Conservation (phyloP, 1,284 basidiomycete genomes). For the Grifola frondosa region DNA sequence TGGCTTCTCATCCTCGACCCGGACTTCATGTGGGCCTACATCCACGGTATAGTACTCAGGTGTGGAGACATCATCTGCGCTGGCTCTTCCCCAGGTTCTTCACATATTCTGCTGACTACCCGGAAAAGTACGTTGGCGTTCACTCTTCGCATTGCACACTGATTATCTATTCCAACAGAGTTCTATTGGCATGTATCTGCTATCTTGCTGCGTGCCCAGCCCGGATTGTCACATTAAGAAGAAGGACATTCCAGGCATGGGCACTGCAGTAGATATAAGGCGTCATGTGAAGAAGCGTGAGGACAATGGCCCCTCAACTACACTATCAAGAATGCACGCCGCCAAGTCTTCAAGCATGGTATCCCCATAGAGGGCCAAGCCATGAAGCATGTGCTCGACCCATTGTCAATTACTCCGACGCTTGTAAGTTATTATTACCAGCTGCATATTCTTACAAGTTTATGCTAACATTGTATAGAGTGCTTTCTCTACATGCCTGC, state of each 20-base stretch:
- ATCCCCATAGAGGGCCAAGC: not conserved
- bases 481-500: conserved; percentile 36
- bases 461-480: conserved; percentile 10
- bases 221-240: conserved; percentile 29
- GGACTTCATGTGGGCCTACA: conserved; percentile 23
- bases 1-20: conserved; percentile 22
- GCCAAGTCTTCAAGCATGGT: conserved; percentile 11
- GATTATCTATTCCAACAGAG: not conserved
- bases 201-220: conserved; percentile 20
- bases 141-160: not conserved
- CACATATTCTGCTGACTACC: conserved; percentile 32
- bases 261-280: conserved; percentile 5
- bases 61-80: conserved; percentile 24
- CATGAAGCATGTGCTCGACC: conserved; percentile 15
- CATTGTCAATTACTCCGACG: conserved; percentile 5
- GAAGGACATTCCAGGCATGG: conserved; percentile 14
- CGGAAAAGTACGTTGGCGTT: conserved; percentile 26
- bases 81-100: conserved; percentile 27
- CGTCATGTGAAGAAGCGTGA: conserved; percentile 3
- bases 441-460: not conserved
- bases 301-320: not conserved
- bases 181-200: conserved; percentile 12
- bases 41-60: conserved; percentile 24
- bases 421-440: conserved; percentile 1
- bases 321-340: conserved; percentile 5